Evolutionary conservation across 495 filamentous ascomycete genomes (phyloP).

Genomic region (Pseudoneurospora amorphoporcata): DNA sequence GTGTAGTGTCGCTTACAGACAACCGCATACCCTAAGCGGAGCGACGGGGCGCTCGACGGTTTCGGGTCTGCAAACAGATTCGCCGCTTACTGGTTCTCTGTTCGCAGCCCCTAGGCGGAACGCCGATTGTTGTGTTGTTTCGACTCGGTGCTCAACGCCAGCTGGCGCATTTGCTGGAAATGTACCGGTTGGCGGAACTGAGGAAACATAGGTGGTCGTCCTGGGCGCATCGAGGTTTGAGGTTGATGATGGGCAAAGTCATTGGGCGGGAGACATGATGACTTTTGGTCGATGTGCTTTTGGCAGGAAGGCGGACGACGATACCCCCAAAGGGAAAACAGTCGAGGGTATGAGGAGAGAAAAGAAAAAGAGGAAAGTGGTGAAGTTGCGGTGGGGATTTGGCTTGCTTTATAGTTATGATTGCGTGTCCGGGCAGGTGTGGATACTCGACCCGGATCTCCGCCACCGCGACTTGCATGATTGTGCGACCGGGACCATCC

Average conservation of each 20-base stretch:
- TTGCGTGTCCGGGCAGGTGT: neutral
- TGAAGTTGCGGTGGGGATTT: neutral
- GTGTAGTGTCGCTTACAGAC: neutral
- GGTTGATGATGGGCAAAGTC: neutral
- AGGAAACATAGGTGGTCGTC: neutral
- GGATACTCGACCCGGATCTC: neutral
- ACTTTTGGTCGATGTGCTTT: neutral
- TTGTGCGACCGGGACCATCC: neutral
- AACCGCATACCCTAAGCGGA: neutral
- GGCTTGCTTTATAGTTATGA: neutral
- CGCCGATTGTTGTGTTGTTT: neutral
- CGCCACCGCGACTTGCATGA: neutral
- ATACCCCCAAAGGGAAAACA: neutral
- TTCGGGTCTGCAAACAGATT: slow-evolving; percentile 5
- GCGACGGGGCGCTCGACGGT: slow-evolving; percentile 8
- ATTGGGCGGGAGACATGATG: neutral
- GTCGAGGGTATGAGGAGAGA: neutral
- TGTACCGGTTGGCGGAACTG: neutral
- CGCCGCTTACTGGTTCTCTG: slow-evolving; percentile 5
- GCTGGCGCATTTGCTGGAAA: neutral
- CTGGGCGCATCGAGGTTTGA: neutral
- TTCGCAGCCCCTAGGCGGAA: slow-evolving; percentile 11
- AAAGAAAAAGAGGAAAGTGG: neutral
- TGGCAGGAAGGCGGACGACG: neutral
- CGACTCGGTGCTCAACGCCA: neutral